Conservation (phyloP, 768 basidiomycete species). For the Kwoniella sp. region DNA sequence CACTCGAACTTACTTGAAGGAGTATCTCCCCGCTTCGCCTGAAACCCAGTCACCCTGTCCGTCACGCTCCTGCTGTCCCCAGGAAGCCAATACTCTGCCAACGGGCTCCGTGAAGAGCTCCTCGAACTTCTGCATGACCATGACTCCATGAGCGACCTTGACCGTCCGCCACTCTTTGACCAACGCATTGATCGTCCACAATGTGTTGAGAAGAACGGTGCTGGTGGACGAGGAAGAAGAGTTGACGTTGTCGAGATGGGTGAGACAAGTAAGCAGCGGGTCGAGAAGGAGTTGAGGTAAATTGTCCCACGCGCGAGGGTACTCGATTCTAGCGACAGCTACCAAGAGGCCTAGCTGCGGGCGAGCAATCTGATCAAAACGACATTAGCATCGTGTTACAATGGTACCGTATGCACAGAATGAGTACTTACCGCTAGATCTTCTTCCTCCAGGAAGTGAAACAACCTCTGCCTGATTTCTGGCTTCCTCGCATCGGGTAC, state of each 20-base stretch:
- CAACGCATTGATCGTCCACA: constrained; percentile 55
- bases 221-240: constrained; percentile 34
- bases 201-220: constrained; percentile 48
- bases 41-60: constrained; percentile 18
- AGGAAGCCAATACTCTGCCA: constrained; percentile 32
- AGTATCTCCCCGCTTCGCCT: constrained; percentile 26
- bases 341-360: constrained; percentile 51
- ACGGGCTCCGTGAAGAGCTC: constrained; percentile 39
- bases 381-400: too few relatives aligned
- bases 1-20: constrained; percentile 22
- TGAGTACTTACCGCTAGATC: constrained; percentile 38
- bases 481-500: constrained; percentile 51
- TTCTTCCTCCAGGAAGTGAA: constrained; percentile 51
- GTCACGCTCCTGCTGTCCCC: constrained; percentile 28
- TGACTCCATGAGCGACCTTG: constrained; percentile 45
- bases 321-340: constrained; percentile 48
- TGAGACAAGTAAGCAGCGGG: constrained; percentile 45
- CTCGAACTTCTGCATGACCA: constrained; percentile 48
- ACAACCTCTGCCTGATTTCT: constrained; percentile 46
- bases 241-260: constrained; percentile 25
- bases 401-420: not conserved
- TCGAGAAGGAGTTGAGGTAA: constrained; percentile 48
- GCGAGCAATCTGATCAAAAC: constrained; percentile 54
- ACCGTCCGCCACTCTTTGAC: constrained; percentile 54
- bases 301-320: constrained; percentile 45